Evolutionary conservation across 139 green algal genomes (phyloP), one percentile per base, ranked within the genome.

Genomic region (Raphidocelis subcapitata): DNA sequence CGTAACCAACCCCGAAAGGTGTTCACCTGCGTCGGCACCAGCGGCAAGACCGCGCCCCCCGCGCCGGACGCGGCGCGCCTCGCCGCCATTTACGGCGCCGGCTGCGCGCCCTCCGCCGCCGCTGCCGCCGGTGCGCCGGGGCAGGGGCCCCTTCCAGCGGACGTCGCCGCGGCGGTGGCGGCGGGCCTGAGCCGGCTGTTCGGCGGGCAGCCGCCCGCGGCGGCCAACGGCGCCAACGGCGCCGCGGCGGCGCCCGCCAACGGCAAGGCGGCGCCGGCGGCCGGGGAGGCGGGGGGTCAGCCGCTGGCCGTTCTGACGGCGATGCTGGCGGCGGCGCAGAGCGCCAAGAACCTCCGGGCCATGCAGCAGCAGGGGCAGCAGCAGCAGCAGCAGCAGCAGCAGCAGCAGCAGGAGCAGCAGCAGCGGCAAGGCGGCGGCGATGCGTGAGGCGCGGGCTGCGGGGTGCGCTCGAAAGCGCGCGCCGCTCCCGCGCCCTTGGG

Each of bases 21-120:
- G 56, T 90, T 79, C 81, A 87, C 87, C 0, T 94, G 87, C 79
- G 88, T 94, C 18, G 92, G 92, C 37, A 94, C 86, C 63, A 91
- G 82, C 74, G 92, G 92, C 68, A 61, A 75, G 66, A 62, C 62
- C 31, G 49, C 81, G n/a, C 81, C 81, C 2, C 76, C 76, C 2
- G 52, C 59, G 24, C 81, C 81, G 20, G 73, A 74, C 57, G 21
- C 29, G 16, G 73, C 31, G 37, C 26, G 10, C 55, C 26, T 72
- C 1, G 33, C 33, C 52, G 44, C 32, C 44, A 62, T 74, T 33
- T 77, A 46, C 70, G 20, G 51, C 62, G 12, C 60, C 26, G 35
- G 26, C 29, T 37, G 2, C 24, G 32, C 3, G 67, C 56, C 44
- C 37, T n/a, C 66, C 57, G 60, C 47, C 10, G 36, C 33, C 28